Conservation (phyloP, 495 filamentous ascomycete genomes). For the Neurospora sp. region DNA sequence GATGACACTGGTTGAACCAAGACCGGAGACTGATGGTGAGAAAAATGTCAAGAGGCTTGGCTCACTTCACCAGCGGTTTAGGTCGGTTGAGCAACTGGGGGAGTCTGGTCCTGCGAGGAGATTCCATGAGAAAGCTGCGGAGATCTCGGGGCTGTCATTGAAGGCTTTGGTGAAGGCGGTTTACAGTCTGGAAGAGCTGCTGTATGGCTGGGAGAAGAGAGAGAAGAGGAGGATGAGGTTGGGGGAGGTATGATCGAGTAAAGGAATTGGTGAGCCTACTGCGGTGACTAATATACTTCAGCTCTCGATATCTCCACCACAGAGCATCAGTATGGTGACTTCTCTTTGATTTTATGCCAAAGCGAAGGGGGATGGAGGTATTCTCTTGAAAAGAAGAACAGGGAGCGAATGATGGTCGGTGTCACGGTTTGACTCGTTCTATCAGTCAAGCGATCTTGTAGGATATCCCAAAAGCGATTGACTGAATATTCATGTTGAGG, state of each 20-base stretch:
- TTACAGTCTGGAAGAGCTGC: constrained; percentile 12
- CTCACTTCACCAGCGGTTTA: constrained; percentile 6
- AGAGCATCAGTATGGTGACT: no score
- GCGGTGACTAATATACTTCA: no score
- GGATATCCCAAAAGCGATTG: no score
- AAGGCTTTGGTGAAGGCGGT: constrained; percentile 17
- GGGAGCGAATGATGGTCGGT: no score
- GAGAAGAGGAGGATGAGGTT: constrained; percentile 9
- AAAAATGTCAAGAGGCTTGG: constrained; percentile 11
- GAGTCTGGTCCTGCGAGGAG: constrained; percentile 9
- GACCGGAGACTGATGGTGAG: not conserved
- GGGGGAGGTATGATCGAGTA: not conserved
- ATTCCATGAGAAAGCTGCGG: constrained; percentile 18
- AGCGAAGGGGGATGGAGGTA: no score
- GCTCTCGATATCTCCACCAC: no score
- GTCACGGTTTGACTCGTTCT: no score
- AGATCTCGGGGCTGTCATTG: constrained; percentile 11
- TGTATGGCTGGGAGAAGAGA: constrained; percentile 8
- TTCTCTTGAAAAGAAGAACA: no score
- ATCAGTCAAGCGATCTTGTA: no score
- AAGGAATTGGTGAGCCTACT: no score
- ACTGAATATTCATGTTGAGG: no score
- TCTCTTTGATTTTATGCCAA: no score
- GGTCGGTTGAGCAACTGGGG: constrained; percentile 8
- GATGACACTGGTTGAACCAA: constrained; percentile 9